phyloP scores from a whole-genome alignment of 352 stramenopile genomes.

The Phytopythium aichiense region DNA sequence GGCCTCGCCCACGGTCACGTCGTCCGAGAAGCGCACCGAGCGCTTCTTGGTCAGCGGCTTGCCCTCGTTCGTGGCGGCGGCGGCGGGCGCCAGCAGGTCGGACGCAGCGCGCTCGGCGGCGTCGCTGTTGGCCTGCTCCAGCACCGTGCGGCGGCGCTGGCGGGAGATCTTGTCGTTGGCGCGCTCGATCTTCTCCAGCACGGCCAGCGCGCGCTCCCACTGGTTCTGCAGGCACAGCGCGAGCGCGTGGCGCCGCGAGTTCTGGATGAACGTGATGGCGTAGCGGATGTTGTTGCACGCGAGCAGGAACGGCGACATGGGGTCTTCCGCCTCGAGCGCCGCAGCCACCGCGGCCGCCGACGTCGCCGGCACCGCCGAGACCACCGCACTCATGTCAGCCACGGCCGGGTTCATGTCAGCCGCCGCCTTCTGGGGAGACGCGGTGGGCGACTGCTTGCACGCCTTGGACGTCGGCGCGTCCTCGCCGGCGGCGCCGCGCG shows the following conservation, averaged over 20 bases:
- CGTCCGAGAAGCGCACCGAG: constrained; percentile 57
- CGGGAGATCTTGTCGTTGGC: constrained; percentile 75
- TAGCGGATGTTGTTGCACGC: constrained; percentile 56
- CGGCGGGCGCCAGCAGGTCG: constrained; percentile 17
- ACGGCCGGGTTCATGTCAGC: too few relatives aligned
- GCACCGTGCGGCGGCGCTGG: constrained; percentile 57
- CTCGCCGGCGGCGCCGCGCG: constrained; percentile 42
- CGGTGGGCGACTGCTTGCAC: constrained; percentile 43
- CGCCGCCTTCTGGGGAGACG: constrained; percentile 43
- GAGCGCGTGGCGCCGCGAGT: constrained; percentile 67
- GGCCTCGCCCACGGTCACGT: constrained; percentile 36
- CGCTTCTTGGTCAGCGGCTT: constrained; percentile 20
- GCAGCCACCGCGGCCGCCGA: constrained; percentile 13
- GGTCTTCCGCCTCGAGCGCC: constrained; percentile 16
- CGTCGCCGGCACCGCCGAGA: constrained; percentile 46
- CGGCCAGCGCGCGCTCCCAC: constrained; percentile 62
- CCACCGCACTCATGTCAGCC: constrained; percentile 10
- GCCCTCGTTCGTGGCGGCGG: constrained; percentile 7
- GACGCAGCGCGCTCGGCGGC: constrained; percentile 17
- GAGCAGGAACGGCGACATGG: constrained; percentile 37
- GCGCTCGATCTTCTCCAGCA: constrained; percentile 81
- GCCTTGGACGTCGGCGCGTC: constrained; percentile 56
- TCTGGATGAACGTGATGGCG: constrained; percentile 72
- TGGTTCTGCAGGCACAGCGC: constrained; percentile 67
- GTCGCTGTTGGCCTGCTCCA: constrained; percentile 52